These are phyloP conservation scores for Albifimbria verrucaria DNA, from an alignment of 2,329 filamentous ascomycete genomes.

Conservation along the genomic window DNA sequence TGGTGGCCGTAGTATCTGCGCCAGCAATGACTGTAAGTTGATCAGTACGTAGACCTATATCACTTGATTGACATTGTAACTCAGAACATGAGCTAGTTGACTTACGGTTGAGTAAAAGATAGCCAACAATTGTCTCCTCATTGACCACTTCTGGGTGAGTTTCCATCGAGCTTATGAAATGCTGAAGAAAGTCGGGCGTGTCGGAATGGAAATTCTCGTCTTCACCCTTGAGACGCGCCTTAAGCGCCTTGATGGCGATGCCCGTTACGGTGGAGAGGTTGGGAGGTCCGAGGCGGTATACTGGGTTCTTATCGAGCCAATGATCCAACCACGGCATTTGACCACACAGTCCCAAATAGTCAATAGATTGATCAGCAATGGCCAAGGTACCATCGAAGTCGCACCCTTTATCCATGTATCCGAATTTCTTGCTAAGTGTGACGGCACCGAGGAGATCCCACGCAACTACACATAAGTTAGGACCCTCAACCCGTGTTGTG, in stretches of 20 bases:
- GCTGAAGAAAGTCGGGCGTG: constrained; percentile 34
- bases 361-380: constrained; percentile 25
- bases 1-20: constrained; percentile 18
- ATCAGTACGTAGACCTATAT: neutral
- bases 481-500: neutral
- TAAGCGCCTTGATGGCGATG: constrained; percentile 24
- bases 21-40: constrained; percentile 16
- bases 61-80: neutral
- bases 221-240: constrained; percentile 21
- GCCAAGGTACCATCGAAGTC: constrained; percentile 36
- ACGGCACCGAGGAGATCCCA: constrained; percentile 41
- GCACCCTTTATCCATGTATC: constrained; percentile 34
- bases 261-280: constrained; percentile 23
- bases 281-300: constrained; percentile 29
- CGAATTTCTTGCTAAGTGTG: constrained; percentile 37
- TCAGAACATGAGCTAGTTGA: too few relatives aligned
- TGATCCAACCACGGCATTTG: constrained; percentile 29
- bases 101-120: constrained; percentile 24
- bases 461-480: constrained; percentile 14
- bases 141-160: constrained; percentile 28
- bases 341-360: constrained; percentile 26
- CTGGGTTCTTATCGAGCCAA: constrained; percentile 36
- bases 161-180: constrained; percentile 36
- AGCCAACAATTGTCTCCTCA: constrained; percentile 32
- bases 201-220: constrained; percentile 21